Base-by-base conservation (phyloP, 306 rosid species). In the Castanospermum australe region DNA sequence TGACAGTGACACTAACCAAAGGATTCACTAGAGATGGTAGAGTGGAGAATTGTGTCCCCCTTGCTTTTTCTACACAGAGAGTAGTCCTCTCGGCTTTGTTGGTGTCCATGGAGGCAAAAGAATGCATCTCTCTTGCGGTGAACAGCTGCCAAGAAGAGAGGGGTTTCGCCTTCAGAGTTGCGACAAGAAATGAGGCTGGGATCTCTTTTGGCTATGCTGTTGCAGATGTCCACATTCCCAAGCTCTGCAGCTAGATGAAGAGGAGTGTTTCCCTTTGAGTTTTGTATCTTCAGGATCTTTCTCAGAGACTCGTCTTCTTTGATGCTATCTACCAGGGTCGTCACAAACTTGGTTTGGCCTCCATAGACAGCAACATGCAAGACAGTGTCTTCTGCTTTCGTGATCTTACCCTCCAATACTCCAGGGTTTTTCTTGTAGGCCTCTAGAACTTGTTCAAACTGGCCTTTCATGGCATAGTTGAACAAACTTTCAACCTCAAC, bases 31-130 rank as follows among this genome's bases (percentile, higher is more conserved):
- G 48, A 28, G 47, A 87, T 82, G 72, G 90, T 64, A 47, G 67
- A 82, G 75, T 84, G 90, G 51, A 87, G 88, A 74, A 84, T 76
- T 8, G 88, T 84, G 39, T 84, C 81, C 2, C 90, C 88, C 0
- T 79, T 82, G 21, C 2, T 36, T 50, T 73, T 81, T 18, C 32
- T 82, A 20, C 62, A 63, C 0, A 36, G 7, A 0, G 83, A 76
- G 70, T 41, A 50, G 18, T 81, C 88, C 14, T 60, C 54, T 6
- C 33, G 2, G 66, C 42, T 63, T 2, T 65, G 44, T 56, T 25
- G 79, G 22, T 14, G 32, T 4, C 36, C 36, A 25, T 71, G 38
- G 30, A 84, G 85, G 80, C 79, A 81, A 18, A 75, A 62, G 35
- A 84, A 87, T 1, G 85, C 85, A 7, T 81, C 84, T 55, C 42